Conservation (phyloP, 2,329 filamentous ascomycete genomes). For the Colletotrichum trifolii region DNA sequence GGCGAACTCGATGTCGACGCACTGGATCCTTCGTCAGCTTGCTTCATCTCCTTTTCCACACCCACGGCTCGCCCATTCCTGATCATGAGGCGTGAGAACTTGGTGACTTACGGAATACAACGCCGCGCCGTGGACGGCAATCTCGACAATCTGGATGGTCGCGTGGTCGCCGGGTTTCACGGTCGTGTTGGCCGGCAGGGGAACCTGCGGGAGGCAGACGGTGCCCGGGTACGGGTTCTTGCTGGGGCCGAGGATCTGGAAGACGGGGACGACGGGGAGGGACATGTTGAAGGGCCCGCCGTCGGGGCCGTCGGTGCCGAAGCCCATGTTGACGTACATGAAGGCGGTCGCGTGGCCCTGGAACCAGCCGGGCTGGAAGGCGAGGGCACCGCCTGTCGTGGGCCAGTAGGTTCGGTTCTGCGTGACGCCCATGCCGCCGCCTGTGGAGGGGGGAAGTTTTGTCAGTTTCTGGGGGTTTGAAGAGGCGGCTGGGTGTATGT, state of each 20-base stretch:
- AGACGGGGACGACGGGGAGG: conserved; percentile 80
- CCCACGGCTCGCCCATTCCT: too few relatives aligned
- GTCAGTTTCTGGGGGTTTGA: conserved; percentile 21
- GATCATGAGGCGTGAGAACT: not conserved
- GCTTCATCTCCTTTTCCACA: not conserved
- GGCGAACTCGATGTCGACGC: conserved; percentile 93
- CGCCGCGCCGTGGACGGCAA: conserved; percentile 84
- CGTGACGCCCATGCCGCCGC: conserved; percentile 82
- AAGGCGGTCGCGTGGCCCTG: conserved; percentile 84
- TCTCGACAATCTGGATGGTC: conserved; percentile 89
- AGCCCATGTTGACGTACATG: conserved; percentile 91
- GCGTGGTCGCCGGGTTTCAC: conserved; percentile 87
- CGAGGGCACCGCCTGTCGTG: conserved; percentile 83
- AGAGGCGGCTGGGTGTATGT: not conserved
- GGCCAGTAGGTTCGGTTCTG: conserved; percentile 94
- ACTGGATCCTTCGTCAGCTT: conserved; percentile 62
- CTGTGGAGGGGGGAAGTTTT: conserved; percentile 56
- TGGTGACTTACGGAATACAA: conserved; percentile 77
- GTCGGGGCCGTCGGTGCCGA: conserved; percentile 74
- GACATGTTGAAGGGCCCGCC: conserved; percentile 86
- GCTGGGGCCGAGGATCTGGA: conserved; percentile 84
- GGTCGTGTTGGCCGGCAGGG: conserved; percentile 77
- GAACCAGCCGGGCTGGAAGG: conserved; percentile 97
- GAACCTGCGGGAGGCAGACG: conserved; percentile 90
- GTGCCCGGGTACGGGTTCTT: conserved; percentile 89